Evolutionary conservation across 768 basidiomycete species (phyloP).

Genomic region (Hericium rajendrae): DNA sequence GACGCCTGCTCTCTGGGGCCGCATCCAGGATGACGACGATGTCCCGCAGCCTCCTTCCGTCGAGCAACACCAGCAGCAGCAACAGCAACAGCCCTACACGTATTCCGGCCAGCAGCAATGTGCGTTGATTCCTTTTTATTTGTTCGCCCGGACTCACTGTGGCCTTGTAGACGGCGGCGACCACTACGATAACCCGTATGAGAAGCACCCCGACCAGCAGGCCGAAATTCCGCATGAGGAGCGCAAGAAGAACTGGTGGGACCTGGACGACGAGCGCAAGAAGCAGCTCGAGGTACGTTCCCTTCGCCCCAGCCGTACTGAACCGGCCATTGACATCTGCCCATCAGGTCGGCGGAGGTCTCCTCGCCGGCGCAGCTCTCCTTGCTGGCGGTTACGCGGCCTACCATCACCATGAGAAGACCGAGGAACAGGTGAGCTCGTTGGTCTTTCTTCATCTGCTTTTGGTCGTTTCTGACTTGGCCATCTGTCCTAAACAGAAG

Average conservation of each 20-base stretch:
- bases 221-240: slow-evolving; percentile 32
- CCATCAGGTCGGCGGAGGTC: slow-evolving; percentile 52
- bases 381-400: slow-evolving; percentile 42
- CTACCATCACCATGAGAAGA: slow-evolving; percentile 46
- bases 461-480: not conserved
- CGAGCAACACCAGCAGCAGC: slow-evolving; percentile 8
- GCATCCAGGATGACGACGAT: slow-evolving; percentile 26
- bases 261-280: slow-evolving; percentile 45
- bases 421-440: slow-evolving; percentile 41
- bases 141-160: not conserved
- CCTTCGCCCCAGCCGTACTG: not conserved
- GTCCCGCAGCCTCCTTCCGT: not conserved
- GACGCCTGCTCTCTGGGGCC: slow-evolving; percentile 64
- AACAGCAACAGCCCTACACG: slow-evolving; percentile 11
- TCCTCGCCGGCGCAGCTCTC: slow-evolving; percentile 43
- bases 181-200: slow-evolving; percentile 8
- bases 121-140: not conserved
- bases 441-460: not conserved
- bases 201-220: slow-evolving; percentile 20
- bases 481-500: not conserved
- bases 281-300: slow-evolving; percentile 43
- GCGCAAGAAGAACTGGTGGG: slow-evolving; percentile 46
- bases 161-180: not conserved
- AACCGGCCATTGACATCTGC: not conserved
- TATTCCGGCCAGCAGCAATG: slow-evolving; percentile 11